Base-by-base conservation (phyloP, 495 filamentous ascomycete genomes). In the Bathelium albidoporum region DNA sequence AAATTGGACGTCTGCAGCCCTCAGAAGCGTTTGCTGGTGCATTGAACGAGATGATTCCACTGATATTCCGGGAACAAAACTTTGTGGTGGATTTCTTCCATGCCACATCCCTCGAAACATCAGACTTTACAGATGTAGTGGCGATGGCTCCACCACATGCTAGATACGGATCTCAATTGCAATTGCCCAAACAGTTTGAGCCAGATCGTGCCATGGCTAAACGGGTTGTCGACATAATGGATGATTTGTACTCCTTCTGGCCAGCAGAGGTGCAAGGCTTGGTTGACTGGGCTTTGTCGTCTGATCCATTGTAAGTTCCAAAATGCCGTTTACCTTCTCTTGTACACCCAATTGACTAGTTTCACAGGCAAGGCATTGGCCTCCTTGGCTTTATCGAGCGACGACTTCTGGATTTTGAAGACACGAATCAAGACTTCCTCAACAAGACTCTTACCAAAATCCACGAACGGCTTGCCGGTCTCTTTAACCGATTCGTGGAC, bases 31-130 rank as follows among this genome's bases (percentile, higher is more conserved):
- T 96, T 74, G 79, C 85, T 1, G 87, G 87, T 36, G 82, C 86
- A 18, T 77, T 97, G 49, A 85, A 88, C 58, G 90, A 96, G 73
- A 83, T 89, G 62, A 74, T 90, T 53, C 86, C 84, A 24, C 82
- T 94, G 63, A 84, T 96, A 43, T 86, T 87, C 58, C 88, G 88
- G 65, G 93, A 97, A 76, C 93, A 97, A 73, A 96, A 96, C 70
- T 97, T 97, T 69, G 77, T 96, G 31, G 85, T 95, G 26, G 89
- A 94, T 61, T 94, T 96, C 75, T 97, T 97, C 78, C 91, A 96
- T 62, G 81, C 94, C 10, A 87, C 85, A 36, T 94, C 90, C 18
- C 78, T 89, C 14, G 83, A 87, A 61, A 85, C 81, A 16, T 75
- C 80, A 16, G 92, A 97, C 67, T 97, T 96, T 68, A 78, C 86